Conservation (phyloP, 2,329 filamentous ascomycete genomes). For the Trichoderma polysporum region DNA sequence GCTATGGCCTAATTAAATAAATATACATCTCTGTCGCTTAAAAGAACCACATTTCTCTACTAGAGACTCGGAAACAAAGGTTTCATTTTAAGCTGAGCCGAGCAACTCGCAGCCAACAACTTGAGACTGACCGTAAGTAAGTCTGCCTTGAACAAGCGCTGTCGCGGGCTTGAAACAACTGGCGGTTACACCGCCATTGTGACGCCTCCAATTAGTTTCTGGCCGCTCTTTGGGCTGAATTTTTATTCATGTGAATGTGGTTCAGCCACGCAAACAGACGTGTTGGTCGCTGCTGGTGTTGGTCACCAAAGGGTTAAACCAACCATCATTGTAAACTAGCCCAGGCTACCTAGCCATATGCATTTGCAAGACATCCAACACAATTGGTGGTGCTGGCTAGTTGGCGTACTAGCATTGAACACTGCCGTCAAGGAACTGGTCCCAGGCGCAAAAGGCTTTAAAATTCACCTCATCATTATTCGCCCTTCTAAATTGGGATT, state of each 20-base stretch:
- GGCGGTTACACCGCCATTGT: neutral
- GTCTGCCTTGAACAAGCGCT: neutral
- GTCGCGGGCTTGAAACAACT: neutral
- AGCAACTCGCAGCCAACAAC: neutral
- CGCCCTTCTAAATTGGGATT: neutral
- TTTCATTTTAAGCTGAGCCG: no score
- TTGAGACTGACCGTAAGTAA: neutral
- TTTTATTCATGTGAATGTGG: neutral
- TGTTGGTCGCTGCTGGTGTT: neutral
- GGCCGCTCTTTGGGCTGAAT: neutral
- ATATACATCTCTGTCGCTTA: neutral
- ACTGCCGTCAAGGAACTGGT: no score
- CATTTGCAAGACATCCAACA: no score
- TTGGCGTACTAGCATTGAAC: no score
- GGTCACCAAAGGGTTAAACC: neutral
- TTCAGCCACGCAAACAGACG: neutral
- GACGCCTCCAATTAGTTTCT: neutral
- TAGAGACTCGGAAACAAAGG: neutral
- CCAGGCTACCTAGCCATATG: no score
- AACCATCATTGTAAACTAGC: no score
- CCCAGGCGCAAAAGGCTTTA: no score
- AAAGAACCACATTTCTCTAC: neutral
- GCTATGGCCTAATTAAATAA: neutral
- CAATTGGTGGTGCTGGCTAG: no score
- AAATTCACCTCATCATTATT: no score